Base-by-base conservation (phyloP, 1,139 yeast genomes). In the Pichia sp. region DNA sequence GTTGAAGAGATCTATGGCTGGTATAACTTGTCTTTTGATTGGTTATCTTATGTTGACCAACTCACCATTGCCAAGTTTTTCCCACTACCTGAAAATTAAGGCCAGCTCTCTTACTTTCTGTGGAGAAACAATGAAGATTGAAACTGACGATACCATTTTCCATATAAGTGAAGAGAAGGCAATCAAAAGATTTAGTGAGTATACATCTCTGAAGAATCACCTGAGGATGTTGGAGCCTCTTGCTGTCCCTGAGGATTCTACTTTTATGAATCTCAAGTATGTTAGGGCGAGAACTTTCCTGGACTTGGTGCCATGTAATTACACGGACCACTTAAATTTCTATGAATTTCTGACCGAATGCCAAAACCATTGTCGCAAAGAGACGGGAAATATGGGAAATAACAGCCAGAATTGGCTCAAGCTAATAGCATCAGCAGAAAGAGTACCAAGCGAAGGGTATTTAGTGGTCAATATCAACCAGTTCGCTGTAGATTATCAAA, bases 361-460 rank as follows among this genome's bases (percentile, higher is more conserved):
- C 7, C 40, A 37, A 20, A 29, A 14, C 6, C 27, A 21, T 19
- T 14, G 27, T 25, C 12, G 23, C 11, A 12, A 16, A 14, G 6
- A 13, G 7, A 16, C 12, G 6, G 29, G 31, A 3, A 7, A 25
- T 25, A 4, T 14, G 12, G 27, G 27, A 14, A 14, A 25, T 6
- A 25, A 19, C 16, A 17, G 36, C 3, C 24, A 26, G 14, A 8
- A 26, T 19, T 37, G 36, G 36, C 13, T 37, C 7, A 10, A n/a
- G 6, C 20, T 37, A 13, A 14, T 37, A 5, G 23, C 21, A 18
- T 18, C 14, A 6, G 16, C 25, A 20, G 8, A 14, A 18, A 33
- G 40, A 13, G 36, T 33, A 18, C 33, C 30, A 30, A 32, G 40
- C 27, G 40, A 37, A 30, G 40, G 40, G 5, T 37, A 33, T 29